Evolutionary conservation across 176 grass and related monocot species (phyloP), one percentile per base, ranked within the genome.

Genomic region (Paspalum notatum): DNA sequence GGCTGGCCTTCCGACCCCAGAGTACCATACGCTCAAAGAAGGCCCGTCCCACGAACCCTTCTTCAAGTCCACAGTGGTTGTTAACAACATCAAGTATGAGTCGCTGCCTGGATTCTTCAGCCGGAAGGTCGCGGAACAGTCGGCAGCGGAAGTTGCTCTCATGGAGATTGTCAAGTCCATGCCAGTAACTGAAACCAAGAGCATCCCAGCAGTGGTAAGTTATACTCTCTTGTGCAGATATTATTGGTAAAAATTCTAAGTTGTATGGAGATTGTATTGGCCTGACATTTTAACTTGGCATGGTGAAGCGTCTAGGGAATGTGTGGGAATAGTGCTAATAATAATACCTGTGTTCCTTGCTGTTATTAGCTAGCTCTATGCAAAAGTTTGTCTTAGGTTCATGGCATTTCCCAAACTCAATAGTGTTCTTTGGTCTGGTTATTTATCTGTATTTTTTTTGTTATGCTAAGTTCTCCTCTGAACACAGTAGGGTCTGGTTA

Each of bases 31-130:
- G 4, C 43, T 94, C 42, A 92, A 89, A 62, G 91, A 97, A 74
- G 95, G 95, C 3, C 89, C 91, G 14, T 90, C 94, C 17, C 91
- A 97, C 56, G 94, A 92, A 54, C 95, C 92, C 4, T 53, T 92
- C 61, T 94, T 98, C 77, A 87, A 76, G 68, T 98, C 91, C 42
- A 88, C 89, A 1, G 94, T 97, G 47, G 75, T 94, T 4, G 77
- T 97, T 12, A 94, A 97, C 76, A 71, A 84, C 51, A 54, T 77
- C 52, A 84, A 62, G 55, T 92, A 94, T 13, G 94, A 94, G 4
- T 97, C 91, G 41, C 76, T 97, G 75, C 87, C 91, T 0, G 87
- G 94, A 22, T 97, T 97, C 60, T 85, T 81, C 89, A 94, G 84
- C 59, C 71, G 94, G 1, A 97, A 97, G 72, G 50, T 14, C 6